Evolutionary conservation across 495 filamentous ascomycete genomes (phyloP).

Genomic region (Annulohypoxylon moriforme): DNA sequence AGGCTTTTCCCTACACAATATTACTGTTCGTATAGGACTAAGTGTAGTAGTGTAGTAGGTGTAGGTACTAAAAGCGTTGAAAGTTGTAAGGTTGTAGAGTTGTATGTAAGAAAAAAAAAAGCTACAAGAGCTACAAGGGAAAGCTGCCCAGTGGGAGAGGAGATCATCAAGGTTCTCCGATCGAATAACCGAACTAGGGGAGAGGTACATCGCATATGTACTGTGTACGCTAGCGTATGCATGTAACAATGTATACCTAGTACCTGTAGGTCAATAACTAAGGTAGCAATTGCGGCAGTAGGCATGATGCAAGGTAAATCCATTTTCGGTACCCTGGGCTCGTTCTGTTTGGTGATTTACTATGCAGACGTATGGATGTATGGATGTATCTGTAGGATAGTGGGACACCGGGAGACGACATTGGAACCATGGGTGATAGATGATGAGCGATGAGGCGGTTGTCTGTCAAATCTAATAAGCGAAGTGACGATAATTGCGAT

Average conservation of each 20-base stretch:
- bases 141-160: slow-evolving; percentile 21
- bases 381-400: not conserved
- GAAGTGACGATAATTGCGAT: not conserved
- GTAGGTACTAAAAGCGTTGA: no score
- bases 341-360: slow-evolving; percentile 35
- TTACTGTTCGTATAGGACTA: slow-evolving; percentile 24
- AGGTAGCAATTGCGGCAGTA: slow-evolving; percentile 19
- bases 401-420: not conserved
- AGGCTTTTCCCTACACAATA: slow-evolving; percentile 25
- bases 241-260: not conserved
- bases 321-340: slow-evolving; percentile 33
- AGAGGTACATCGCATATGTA: slow-evolving; percentile 1
- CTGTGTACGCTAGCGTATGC: not conserved
- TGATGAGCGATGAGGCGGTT: slow-evolving; percentile 17
- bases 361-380: slow-evolving; percentile 32
- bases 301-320: slow-evolving; percentile 42
- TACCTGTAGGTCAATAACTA: slow-evolving; percentile 4
- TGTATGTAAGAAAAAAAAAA: not conserved
- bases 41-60: no score
- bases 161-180: slow-evolving; percentile 45
- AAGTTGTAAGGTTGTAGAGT: slow-evolving; percentile 9
- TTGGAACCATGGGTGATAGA: slow-evolving; percentile 9
- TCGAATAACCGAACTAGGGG: slow-evolving; percentile 34
- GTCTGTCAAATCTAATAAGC: slow-evolving; percentile 28
- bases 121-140: slow-evolving; percentile 17